phyloP scores from a whole-genome alignment of 306 rosid genomes.

The Gastrolobium villosum region DNA sequence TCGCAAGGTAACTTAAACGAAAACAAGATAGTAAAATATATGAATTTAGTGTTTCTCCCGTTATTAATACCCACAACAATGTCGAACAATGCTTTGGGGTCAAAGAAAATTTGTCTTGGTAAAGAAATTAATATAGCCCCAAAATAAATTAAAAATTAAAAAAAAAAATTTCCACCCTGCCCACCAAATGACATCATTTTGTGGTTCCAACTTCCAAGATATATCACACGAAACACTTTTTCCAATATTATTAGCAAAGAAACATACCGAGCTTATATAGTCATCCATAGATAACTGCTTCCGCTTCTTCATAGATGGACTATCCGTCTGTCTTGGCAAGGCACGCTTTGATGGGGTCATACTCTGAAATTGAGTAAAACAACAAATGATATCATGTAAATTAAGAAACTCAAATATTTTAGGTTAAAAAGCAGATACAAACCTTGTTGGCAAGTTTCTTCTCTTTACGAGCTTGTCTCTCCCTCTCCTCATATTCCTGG shows the following conservation, averaged over 20 bases:
- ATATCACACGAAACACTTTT: no score
- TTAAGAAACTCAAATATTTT: neutral
- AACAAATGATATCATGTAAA: constrained; percentile 10
- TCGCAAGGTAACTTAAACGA: neutral
- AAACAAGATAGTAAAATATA: constrained; percentile 22
- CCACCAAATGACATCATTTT: no score
- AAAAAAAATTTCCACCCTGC: no score
- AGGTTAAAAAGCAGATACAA: constrained; percentile 26
- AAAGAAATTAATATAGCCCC: no score
- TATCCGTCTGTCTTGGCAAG: constrained; percentile 77
- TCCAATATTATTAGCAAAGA: neutral
- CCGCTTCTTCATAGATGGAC: constrained; percentile 82
- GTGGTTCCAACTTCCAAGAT: no score
- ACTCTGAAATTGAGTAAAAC: constrained; percentile 59
- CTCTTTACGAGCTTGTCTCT: constrained; percentile 98
- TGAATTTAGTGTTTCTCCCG: no score
- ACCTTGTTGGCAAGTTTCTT: constrained; percentile 99
- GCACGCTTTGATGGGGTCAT: constrained; percentile 90
- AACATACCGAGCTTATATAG: constrained; percentile 69
- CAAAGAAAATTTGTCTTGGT: no score
- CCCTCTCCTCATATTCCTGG: constrained; percentile 96
- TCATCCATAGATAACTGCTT: constrained; percentile 91
- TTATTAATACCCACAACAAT: no score
- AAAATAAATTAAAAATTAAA: no score
- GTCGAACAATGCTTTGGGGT: no score